These are phyloP conservation scores for Parastagonospora avenae DNA, from an alignment of 2,329 filamentous ascomycete genomes.

Conservation along the genomic window DNA sequence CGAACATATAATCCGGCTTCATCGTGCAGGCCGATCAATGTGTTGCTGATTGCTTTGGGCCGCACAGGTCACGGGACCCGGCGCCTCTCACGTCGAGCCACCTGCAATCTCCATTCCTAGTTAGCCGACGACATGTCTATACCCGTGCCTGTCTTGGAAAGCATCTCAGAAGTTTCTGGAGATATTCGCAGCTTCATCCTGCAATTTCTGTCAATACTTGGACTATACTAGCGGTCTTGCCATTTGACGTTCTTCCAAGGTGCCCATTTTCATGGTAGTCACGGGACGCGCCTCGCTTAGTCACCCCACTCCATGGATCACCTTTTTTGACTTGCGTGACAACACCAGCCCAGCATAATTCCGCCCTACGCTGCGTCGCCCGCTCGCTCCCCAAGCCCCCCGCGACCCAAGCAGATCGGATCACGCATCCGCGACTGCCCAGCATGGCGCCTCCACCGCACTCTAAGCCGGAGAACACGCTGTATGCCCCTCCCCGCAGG, in stretches of 20 bases:
- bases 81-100: background rate
- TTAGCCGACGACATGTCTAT: too few species aligned
- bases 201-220: too few species aligned
- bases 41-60: background rate
- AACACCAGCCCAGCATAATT: slow-evolving; percentile 13
- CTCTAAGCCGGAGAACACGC: slow-evolving; percentile 98
- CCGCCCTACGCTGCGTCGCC: slow-evolving; percentile 27
- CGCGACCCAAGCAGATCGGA: slow-evolving; percentile 35
- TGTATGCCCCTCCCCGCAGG: slow-evolving; percentile 49
- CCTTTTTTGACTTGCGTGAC: slow-evolving; percentile 17
- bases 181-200: too few species aligned
- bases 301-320: slow-evolving; percentile 12
- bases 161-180: too few species aligned
- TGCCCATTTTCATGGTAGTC: too few species aligned
- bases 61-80: background rate
- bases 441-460: slow-evolving; percentile 93
- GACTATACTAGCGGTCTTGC: too few species aligned
- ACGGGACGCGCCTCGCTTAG: slow-evolving; percentile 16
- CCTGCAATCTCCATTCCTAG: too few species aligned
- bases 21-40: background rate
- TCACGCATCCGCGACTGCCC: slow-evolving; percentile 37
- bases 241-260: too few species aligned
- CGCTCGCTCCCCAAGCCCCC: slow-evolving; percentile 34
- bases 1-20: background rate
- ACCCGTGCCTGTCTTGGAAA: too few species aligned